Base-by-base conservation (phyloP, 2,329 filamentous ascomycete species). In the Verticillium nubilum region DNA sequence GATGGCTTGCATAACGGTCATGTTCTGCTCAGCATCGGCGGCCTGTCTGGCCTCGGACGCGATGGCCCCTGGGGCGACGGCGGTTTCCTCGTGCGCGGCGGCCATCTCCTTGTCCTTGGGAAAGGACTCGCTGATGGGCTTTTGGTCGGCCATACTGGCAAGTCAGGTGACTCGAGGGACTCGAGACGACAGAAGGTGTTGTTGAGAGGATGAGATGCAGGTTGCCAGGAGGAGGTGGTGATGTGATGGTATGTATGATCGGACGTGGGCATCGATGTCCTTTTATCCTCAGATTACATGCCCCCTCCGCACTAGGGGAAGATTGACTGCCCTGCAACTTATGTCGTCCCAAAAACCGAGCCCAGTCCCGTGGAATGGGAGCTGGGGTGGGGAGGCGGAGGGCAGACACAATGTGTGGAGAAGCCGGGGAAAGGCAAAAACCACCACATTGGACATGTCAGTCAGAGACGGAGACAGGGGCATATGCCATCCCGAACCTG, bases 1-100 rank as follows among this genome's bases (percentile, higher is more conserved):
- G 61, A 78, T 60, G 9, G 76, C 76, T 50, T 74, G 63, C 61
- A 70, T 63, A 5, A 80, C 69, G 4, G 69, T 72, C 76, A 79
- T 78, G 13, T 70, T 56, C 54, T 74, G 76, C 64, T 80, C 78
- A 3, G 70, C 67, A 4, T 73, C 69, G 19, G 77, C 69, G 3
- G 76, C 77, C 13, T 74, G 65, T 62, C 73, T 75, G 25, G 77
- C 77, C 31, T 78, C 76, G 17, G 69, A 67, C 6, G 70, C 66
- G 50, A 73, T 67, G 19, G 64, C 57, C 29, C 67, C 64, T 3
- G 66, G 55, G 9, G 52, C 7, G 19, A 23, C 12, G 52, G 25
- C 52, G 4, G 52, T 29, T 25, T 53, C 52, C 6, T 65, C 63
- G 9, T 31, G 52, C 7, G 37, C 23, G 13, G 56, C 19, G 2